phyloP scores from a whole-genome alignment of 306 rosid species.

The Rosa lucieae region DNA sequence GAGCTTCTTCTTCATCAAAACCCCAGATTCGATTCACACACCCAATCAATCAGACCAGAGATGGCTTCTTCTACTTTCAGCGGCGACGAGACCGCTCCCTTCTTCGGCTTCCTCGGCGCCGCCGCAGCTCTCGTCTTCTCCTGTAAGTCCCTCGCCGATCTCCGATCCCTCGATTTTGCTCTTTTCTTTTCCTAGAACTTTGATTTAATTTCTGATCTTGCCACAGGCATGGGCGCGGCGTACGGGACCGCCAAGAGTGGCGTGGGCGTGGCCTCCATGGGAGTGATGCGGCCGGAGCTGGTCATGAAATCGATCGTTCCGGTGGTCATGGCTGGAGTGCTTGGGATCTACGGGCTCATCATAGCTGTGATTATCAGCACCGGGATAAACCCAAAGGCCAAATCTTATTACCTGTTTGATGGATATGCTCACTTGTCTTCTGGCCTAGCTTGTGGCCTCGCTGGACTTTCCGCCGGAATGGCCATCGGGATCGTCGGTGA shows the following conservation, averaged over 20 bases:
- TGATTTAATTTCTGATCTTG: not conserved
- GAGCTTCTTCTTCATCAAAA: not conserved
- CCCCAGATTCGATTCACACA: not conserved
- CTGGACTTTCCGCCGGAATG: slow-evolving; percentile 84
- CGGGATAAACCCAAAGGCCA: slow-evolving; percentile 77
- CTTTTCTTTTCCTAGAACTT: not conserved
- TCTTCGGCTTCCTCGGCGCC: slow-evolving; percentile 81
- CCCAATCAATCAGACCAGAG: not conserved
- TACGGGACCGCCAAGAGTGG: slow-evolving; percentile 83
- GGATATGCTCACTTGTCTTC: slow-evolving; percentile 84
- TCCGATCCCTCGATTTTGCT: not conserved
- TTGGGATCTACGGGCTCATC: slow-evolving; percentile 70
- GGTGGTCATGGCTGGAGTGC: slow-evolving; percentile 82
- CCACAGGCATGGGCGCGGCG: slow-evolving; percentile 75
- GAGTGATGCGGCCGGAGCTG: slow-evolving; percentile 80
- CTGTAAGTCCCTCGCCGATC: slow-evolving; percentile 30
- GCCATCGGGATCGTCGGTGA: slow-evolving; percentile 84
- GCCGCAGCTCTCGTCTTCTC: slow-evolving; percentile 81
- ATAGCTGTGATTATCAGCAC: slow-evolving; percentile 79
- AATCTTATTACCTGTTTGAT: slow-evolving; percentile 69
- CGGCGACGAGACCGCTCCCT: slow-evolving; percentile 87
- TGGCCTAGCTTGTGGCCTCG: slow-evolving; percentile 83
- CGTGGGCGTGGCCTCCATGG: slow-evolving; percentile 84
- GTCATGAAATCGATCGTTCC: slow-evolving; percentile 86
- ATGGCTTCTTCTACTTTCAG: slow-evolving; percentile 49